Base-by-base conservation (phyloP, 805 yeast genomes). In the Maudiozyma serrabonitensis region DNA sequence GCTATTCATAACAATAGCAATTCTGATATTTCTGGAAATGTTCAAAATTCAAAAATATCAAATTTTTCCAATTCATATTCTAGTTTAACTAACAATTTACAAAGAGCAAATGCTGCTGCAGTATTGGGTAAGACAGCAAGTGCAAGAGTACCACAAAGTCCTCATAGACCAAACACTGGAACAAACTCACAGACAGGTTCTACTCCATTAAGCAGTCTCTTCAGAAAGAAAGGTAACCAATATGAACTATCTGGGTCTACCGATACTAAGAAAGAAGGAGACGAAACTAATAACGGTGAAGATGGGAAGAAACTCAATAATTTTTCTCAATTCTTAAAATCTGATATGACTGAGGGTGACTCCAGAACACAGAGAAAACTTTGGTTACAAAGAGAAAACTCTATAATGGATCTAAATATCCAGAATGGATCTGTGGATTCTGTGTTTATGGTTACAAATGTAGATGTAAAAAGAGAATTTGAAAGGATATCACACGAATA, bases 311-410 rank as follows among this genome's bases (percentile, higher is more conserved):
- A 44, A 18, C 19, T 64, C 18, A 67, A 66, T 40, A 70, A 74
- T 52, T 75, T 75, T 55, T 62, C 69, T 11, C 68, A 70, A 40
- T 73, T 71, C 60, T 57, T 75, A 48, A 68, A 67, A 52, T 47
- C 69, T 3, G 70, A 68, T 39, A 67, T 67, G 0, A 65, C 67
- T 0, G 56, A 56, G 43, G 69, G 69, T 28, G 86, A 81, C 52
- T 80, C 87, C 1, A 73, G 95, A 67, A 86, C 95, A 0, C 95
- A 87, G 60, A 93, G 85, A 60, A 76, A 82, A 53, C 73, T 88
- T 46, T 87, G 95, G 95, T 69, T 87, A 34, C 95, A 85, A 63
- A 72, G 91, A 54, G 91, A 85, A 55, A 82, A 79, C 57, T 80
- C 87, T 2, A 69, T 84, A 41, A 69, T 82, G 68, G 90, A 83